Conservation (phyloP, 345 rosid genomes). For the Hibiscus mutabilis region DNA sequence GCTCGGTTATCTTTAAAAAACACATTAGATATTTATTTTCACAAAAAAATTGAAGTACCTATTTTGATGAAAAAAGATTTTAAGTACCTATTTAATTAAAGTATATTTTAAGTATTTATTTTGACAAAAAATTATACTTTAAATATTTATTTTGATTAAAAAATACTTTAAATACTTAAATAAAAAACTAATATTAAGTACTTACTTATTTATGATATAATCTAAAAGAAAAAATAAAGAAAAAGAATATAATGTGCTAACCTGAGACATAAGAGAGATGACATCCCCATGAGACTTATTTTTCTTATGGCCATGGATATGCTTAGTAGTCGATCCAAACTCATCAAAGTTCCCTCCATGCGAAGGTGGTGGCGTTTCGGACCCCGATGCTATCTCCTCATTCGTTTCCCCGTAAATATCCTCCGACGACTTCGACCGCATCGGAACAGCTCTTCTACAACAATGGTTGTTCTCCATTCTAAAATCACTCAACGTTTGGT, state of each 20-base stretch:
- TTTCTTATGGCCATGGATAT: conserved; percentile 26
- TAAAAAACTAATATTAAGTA: too few relatives aligned
- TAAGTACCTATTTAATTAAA: too few relatives aligned
- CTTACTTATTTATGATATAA: too few relatives aligned
- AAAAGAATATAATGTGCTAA: conserved; percentile 17
- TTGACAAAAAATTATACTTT: too few relatives aligned
- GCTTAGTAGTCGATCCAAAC: conserved; percentile 69
- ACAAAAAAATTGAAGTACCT: too few relatives aligned
- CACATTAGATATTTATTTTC: too few relatives aligned
- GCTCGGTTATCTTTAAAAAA: too few relatives aligned
- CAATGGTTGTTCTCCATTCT: conserved; percentile 28
- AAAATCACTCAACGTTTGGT: conserved; percentile 65
- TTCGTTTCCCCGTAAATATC: conserved; percentile 73
- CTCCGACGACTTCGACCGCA: conserved; percentile 65
- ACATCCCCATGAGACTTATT: conserved; percentile 58
- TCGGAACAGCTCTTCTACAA: conserved; percentile 40
- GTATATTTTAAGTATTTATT: too few relatives aligned
- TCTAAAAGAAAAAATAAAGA: background rate
- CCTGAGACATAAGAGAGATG: conserved; percentile 79
- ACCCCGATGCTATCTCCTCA: conserved; percentile 59
- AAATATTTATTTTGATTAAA: too few relatives aligned
- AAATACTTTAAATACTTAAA: too few relatives aligned
- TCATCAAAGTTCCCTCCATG: conserved; percentile 90
- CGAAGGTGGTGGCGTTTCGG: conserved; percentile 76
- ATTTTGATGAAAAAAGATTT: too few relatives aligned